Base-by-base conservation (phyloP, 2,329 filamentous ascomycete species). In the Apiospora saccharicola region DNA sequence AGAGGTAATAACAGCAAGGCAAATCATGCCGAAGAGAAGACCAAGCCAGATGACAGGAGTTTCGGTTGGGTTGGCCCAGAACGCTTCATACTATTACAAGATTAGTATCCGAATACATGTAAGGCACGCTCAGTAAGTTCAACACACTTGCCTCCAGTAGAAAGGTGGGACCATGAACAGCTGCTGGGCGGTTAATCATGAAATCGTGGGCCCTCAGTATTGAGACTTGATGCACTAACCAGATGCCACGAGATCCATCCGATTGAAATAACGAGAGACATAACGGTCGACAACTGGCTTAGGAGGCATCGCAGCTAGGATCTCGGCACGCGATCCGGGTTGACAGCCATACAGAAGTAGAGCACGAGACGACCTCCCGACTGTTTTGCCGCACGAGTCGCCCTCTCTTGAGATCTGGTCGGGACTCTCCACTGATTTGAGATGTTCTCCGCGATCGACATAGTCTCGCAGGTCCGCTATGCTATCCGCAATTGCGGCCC, bases 11-110 rank as follows among this genome's bases (percentile, higher is more conserved):
- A 77, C 74, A 1, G 85, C 81, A 8, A 87, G 78, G 69, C 82
- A 83, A 64, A 88, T 77, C 4, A 88, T 86, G 7, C 80, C 81
- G 75, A 84, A 88, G 0, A 88, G 74, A 1, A 87, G 78, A 0
- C 83, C 86, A 14, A 88, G 70, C 86, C 86, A 88, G 72, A 84
- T 82, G 3, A 82, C 77, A 0, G 85, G 80, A 1, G 79, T 80
- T 0, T 74, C 75, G 2, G 76, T 71, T 4, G 83, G 84, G 14
- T 83, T 74, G 10, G 78, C 72, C 85, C 86, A 88, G 71, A 87
- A 87, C 0, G 75, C 76, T 4, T 83, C 79, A 71, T 88, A 88
- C 82, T 85, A 34, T 41, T 41, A 2, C 7, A 10, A 10, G 1
- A 41, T 41, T 41, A 41, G 37, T 10, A 41, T n/a, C n/a, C n/a